Conservation (phyloP, 331 rosid species). For the Rosa hybrid region DNA sequence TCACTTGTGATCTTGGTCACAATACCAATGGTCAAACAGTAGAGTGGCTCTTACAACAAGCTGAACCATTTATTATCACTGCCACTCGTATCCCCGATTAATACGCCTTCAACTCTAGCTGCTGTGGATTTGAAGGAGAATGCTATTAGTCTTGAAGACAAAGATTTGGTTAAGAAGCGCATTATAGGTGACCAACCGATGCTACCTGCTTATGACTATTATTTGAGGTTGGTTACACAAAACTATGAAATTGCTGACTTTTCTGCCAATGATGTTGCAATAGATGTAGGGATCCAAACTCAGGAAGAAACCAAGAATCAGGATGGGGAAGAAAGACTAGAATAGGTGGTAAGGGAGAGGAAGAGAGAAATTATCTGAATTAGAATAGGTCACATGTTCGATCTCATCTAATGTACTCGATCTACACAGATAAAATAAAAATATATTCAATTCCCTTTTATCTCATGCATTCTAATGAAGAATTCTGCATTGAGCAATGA, state of each 20-base stretch:
- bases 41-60: constrained; percentile 48
- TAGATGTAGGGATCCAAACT: constrained; percentile 21
- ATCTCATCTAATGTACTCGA: background rate
- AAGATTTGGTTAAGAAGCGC: background rate
- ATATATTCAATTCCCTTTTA: background rate
- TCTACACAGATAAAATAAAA: background rate
- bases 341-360: background rate
- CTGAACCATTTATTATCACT: constrained; percentile 28
- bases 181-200: background rate
- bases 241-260: constrained; percentile 34
- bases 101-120: background rate
- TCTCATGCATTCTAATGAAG: background rate
- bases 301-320: background rate
- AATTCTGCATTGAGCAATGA: background rate
- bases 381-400: background rate
- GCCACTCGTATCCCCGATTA: background rate
- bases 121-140: background rate
- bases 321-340: background rate
- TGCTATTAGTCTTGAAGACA: background rate
- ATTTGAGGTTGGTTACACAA: background rate
- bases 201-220: background rate
- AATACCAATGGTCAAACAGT: constrained; percentile 46
- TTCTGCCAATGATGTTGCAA: constrained; percentile 28
- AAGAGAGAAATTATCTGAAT: background rate
- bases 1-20: constrained; percentile 46